A percentile compares a stretch with the other conserved stretches of the same genome.
Conservation (phyloP, 108 stramenopile genomes). For the Asterionellopsis glacialis region DNA sequence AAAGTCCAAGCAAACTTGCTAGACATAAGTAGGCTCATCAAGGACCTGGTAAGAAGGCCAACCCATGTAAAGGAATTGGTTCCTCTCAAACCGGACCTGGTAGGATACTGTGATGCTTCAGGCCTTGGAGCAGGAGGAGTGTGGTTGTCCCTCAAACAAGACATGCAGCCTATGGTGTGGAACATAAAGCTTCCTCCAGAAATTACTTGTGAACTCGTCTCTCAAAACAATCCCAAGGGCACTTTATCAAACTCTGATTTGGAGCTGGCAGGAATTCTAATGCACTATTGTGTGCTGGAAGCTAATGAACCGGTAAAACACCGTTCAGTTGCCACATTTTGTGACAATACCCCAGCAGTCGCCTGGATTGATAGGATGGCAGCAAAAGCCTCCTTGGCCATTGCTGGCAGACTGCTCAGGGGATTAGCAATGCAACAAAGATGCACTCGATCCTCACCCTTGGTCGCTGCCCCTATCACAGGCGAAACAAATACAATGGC, state of each 20-base stretch:
- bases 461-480: too few relatives aligned
- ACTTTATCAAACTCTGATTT: slow-evolving; percentile 32
- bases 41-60: slow-evolving; percentile 8
- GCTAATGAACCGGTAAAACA: too few relatives aligned
- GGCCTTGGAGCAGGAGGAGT: slow-evolving; percentile 28
- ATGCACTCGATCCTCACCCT: too few relatives aligned
- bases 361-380: too few relatives aligned
- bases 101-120: slow-evolving; percentile 37
- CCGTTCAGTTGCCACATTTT: too few relatives aligned
- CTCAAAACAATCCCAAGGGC: slow-evolving; percentile 22
- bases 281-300: too few relatives aligned
- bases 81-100: slow-evolving; percentile 19
- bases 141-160: slow-evolving; percentile 23
- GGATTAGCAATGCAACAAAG: too few relatives aligned
- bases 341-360: too few relatives aligned
- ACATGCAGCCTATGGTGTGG: slow-evolving; percentile 35
- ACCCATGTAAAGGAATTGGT: slow-evolving; percentile 37
- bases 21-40: slow-evolving; percentile 20
- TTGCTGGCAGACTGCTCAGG: too few relatives aligned
- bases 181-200: slow-evolving; percentile 18
- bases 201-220: slow-evolving; percentile 13
- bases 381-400: too few relatives aligned
- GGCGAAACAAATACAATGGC: too few relatives aligned
- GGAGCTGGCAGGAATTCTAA: slow-evolving; percentile 32
- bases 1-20: slow-evolving; percentile 10